Evolutionary conservation across 148 eudicot species (phyloP), one percentile per base, ranked within the genome.

Genomic region (Bassia scoparia): DNA sequence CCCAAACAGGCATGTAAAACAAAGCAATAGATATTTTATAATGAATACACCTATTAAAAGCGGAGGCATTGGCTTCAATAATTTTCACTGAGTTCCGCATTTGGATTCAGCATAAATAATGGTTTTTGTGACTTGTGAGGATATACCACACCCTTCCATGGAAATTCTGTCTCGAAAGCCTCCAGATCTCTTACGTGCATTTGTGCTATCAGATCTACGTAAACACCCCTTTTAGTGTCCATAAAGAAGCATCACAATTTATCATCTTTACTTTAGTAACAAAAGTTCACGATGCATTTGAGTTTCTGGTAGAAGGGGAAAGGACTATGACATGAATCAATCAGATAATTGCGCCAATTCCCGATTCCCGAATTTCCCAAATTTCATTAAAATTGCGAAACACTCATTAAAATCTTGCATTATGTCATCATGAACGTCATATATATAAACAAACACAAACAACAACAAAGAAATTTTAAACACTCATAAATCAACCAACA

Each of bases 71-170:
- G 38, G n/a, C n/a, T 26, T 54, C 26, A 61, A 73, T 20, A n/a
- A 48, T 20, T 12, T 44, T n/a, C 9, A 38, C n/a, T 3, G 7
- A 61, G 18, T 43, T 30, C 18, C n/a, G 31, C 14, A 30, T 35
- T 52, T 9, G 20, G 33, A 44, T 33, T 31, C 2, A 6, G 21
- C 44, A 33, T 17, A 30, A 37, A 35, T 21, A 54, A n/a, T n/a
- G n/a, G n/a, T n/a, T n/a, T n/a, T n/a, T n/a, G n/a, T n/a, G n/a
- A n/a, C n/a, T 46, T 14, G 12, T 34, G 55, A 29, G 30, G 27
- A 33, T 18, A 58, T 33, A 34, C 69, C 84, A 52, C 78, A 94
- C 98, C 97, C 98, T 85, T 91, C 98, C 98, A n/a, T 96, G 83
- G 83, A 81, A 86, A 94, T 53, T 73, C 87, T 77, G 81, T 78